These are phyloP conservation scores for Tylopilus sp. DNA, from an alignment of 768 basidiomycete genomes.

Conservation along the genomic window DNA sequence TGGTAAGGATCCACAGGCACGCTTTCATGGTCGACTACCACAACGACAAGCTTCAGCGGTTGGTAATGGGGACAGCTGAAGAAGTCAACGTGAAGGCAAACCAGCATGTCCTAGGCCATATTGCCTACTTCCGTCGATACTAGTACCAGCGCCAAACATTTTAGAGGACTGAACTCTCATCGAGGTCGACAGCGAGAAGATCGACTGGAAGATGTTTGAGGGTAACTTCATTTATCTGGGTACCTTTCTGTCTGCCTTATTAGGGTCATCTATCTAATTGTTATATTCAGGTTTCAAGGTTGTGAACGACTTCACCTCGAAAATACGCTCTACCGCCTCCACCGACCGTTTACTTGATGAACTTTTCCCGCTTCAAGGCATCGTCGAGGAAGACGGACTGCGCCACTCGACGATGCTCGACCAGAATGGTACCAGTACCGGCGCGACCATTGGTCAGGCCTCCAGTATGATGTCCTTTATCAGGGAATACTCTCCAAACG, in stretches of 20 bases:
- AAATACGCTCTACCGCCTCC: neutral
- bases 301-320: neutral
- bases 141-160: too few species aligned
- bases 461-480: neutral
- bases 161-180: neutral
- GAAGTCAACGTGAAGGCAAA: too few species aligned
- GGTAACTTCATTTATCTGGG: neutral
- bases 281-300: neutral
- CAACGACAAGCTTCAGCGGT: too few species aligned
- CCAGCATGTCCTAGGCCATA: neutral
- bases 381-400: neutral
- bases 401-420: neutral
- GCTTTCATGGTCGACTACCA: too few species aligned
- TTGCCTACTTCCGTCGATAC: neutral
- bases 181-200: neutral
- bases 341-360: too few species aligned
- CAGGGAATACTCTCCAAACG: neutral
- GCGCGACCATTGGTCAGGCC: neutral
- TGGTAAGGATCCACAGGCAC: too few species aligned
- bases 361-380: neutral
- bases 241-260: neutral
- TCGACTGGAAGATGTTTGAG: neutral
- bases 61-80: too few species aligned
- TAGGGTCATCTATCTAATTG: neutral
- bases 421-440: neutral